A percentile compares a stretch with the other conserved stretches of the same genome.
Evolutionary conservation across 1,284 basidiomycete genomes (phyloP).

Genomic region (Cryptococcus sp.): DNA sequence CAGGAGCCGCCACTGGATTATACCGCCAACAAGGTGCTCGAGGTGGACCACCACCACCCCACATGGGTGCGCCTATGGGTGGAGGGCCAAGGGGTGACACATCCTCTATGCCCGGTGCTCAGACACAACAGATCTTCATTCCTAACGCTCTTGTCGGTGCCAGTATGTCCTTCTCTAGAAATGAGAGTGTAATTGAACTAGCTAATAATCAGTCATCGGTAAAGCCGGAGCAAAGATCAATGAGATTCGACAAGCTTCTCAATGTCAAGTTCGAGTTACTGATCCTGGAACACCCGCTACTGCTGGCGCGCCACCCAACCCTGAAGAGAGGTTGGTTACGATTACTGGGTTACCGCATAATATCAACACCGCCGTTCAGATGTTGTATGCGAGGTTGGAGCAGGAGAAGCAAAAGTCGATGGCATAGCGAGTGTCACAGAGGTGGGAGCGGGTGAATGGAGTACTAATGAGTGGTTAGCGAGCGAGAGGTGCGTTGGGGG

Average conservation of each 20-base stretch:
- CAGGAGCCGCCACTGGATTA: conserved; percentile 30
- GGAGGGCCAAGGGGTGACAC: conserved; percentile 15
- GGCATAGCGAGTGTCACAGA: too few species aligned
- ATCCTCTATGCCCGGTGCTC: conserved; percentile 48
- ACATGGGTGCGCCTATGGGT: conserved; percentile 8
- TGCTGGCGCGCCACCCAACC: conserved; percentile 51
- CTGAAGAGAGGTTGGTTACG: conserved; percentile 83
- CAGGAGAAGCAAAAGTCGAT: conserved; percentile 1
- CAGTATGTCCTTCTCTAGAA: conserved; percentile 48
- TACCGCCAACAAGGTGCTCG: conserved; percentile 40
- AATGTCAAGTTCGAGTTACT: conserved; percentile 97
- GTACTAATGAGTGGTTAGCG: too few species aligned
- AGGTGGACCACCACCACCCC: conserved; percentile 18
- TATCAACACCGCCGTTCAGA: conserved; percentile 92
- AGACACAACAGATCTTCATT: conserved; percentile 98
- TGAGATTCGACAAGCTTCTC: conserved; percentile 88
- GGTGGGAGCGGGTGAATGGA: too few species aligned
- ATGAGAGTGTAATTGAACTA: neutral
- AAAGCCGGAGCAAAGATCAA: conserved; percentile 99
- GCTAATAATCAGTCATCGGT: conserved; percentile 66
- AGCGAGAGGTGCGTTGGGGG: too few species aligned
- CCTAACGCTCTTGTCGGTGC: conserved; percentile 96
- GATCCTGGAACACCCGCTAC: conserved; percentile 70
- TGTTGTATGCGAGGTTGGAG: conserved; percentile 61
- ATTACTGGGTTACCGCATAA: conserved; percentile 90